Evolutionary conservation across 192 early-diverging fungal species (phyloP).

Genomic region (Radiomyces spectabilis): DNA sequence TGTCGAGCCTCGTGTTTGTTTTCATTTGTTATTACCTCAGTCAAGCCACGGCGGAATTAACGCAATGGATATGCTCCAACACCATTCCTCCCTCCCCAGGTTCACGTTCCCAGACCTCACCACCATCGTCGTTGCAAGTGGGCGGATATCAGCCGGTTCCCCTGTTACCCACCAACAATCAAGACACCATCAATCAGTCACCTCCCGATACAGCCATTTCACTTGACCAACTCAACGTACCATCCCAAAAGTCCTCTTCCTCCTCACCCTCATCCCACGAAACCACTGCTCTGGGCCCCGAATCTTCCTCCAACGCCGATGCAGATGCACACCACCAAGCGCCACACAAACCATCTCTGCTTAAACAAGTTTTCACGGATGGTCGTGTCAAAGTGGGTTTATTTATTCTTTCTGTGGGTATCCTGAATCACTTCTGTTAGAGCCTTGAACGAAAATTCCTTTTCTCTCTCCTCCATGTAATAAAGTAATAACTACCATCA

Average conservation of each 20-base stretch:
- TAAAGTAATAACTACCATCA: too few relatives aligned
- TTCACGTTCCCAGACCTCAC: background rate
- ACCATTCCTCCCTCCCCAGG: too few relatives aligned
- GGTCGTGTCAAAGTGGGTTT: conserved; percentile 1
- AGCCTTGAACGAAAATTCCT: background rate
- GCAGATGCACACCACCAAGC: background rate
- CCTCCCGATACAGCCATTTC: background rate
- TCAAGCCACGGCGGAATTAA: conserved; percentile 32
- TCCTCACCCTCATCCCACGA: too few relatives aligned
- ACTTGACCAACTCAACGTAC: background rate
- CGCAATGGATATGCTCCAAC: conserved; percentile 10
- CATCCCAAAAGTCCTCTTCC: background rate
- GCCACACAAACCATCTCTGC: background rate
- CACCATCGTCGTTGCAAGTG: background rate
- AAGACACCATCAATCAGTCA: background rate
- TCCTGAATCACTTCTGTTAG: background rate
- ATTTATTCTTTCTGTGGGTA: background rate
- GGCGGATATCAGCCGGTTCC: conserved; percentile 8
- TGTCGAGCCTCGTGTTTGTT: conserved; percentile 42
- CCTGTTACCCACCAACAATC: background rate
- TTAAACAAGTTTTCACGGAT: background rate
- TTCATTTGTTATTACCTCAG: conserved; percentile 38
- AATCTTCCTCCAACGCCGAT: background rate
- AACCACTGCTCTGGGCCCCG: too few relatives aligned
- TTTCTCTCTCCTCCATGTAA: too few relatives aligned